Evolutionary conservation across 2,329 filamentous ascomycete genomes (phyloP).

Genomic region (Epichloe glyceriae): DNA sequence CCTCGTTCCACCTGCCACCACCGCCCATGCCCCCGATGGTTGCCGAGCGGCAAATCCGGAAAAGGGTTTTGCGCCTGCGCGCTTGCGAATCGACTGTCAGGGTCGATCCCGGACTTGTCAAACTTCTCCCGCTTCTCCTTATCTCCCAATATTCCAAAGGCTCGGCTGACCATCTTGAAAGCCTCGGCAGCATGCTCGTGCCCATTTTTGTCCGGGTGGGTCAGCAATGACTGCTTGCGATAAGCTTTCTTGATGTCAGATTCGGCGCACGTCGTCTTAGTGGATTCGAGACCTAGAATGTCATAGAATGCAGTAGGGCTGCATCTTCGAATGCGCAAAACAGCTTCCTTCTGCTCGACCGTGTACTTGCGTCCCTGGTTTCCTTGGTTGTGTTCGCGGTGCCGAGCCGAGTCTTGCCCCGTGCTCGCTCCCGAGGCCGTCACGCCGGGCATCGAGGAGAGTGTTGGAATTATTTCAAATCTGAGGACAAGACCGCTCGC

Average conservation of each 20-base stretch:
- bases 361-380: constrained; percentile 70
- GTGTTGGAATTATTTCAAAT: neutral
- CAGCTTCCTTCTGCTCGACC: constrained; percentile 79
- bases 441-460: constrained; percentile 29
- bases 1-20: constrained; percentile 66
- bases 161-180: constrained; percentile 93
- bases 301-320: constrained; percentile 85
- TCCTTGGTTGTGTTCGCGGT: constrained; percentile 61
- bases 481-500: neutral
- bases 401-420: constrained; percentile 28
- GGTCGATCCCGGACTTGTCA: constrained; percentile 83
- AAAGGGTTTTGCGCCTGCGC: constrained; percentile 48
- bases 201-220: constrained; percentile 97
- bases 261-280: constrained; percentile 56
- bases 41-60: constrained; percentile 42
- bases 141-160: constrained; percentile 87
- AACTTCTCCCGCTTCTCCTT: constrained; percentile 75
- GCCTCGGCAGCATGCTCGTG: constrained; percentile 92
- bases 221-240: constrained; percentile 82
- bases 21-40: constrained; percentile 31
- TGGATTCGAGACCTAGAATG: constrained; percentile 62
- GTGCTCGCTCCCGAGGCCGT: constrained; percentile 42
- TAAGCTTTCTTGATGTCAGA: constrained; percentile 95
- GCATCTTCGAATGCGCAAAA: constrained; percentile 78
- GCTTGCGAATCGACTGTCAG: constrained; percentile 71